phyloP scores from a whole-genome alignment of 805 yeast genomes.

The Yarrowia yakushimensis region DNA sequence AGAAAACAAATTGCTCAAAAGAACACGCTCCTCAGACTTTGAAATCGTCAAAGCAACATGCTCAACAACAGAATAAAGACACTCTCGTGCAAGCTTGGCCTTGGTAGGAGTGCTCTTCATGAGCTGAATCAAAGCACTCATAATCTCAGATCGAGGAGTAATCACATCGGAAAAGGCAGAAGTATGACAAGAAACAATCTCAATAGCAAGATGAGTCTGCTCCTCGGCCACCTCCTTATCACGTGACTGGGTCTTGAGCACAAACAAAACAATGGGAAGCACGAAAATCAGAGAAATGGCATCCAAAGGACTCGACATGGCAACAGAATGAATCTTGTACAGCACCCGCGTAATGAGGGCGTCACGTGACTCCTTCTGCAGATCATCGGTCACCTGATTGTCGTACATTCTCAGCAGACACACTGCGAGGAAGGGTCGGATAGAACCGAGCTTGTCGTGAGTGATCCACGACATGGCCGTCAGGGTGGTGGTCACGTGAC shows the following conservation, averaged over 20 bases:
- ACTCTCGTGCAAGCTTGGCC: conserved; percentile 78
- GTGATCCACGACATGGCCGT: conserved; percentile 38
- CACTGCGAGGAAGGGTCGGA: conserved; percentile 58
- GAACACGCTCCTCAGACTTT: conserved; percentile 52
- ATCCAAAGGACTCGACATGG: conserved; percentile 71
- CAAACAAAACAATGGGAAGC: conserved; percentile 68
- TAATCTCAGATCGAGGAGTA: conserved; percentile 65
- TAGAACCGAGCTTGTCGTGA: conserved; percentile 50
- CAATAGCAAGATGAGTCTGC: conserved; percentile 71
- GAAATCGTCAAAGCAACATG: conserved; percentile 63
- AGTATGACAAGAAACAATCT: conserved; percentile 54
- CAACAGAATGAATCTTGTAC: conserved; percentile 68
- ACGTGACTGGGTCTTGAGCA: conserved; percentile 48
- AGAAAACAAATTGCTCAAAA: conserved; percentile 55
- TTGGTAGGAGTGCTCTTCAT: conserved; percentile 66
- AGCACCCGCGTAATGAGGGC: conserved; percentile 62
- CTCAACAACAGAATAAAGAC: conserved; percentile 73
- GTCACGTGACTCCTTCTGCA: conserved; percentile 49
- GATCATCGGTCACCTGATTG: conserved; percentile 45
- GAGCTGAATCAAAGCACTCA: conserved; percentile 59
- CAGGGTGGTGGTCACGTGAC: conserved; percentile 34
- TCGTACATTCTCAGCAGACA: conserved; percentile 58
- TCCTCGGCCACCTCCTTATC: conserved; percentile 87
- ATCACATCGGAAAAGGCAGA: conserved; percentile 52
- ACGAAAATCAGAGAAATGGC: conserved; percentile 64